Evolutionary conservation across 495 filamentous ascomycete genomes (phyloP).

Genomic region (Penicillium samsonianum): DNA sequence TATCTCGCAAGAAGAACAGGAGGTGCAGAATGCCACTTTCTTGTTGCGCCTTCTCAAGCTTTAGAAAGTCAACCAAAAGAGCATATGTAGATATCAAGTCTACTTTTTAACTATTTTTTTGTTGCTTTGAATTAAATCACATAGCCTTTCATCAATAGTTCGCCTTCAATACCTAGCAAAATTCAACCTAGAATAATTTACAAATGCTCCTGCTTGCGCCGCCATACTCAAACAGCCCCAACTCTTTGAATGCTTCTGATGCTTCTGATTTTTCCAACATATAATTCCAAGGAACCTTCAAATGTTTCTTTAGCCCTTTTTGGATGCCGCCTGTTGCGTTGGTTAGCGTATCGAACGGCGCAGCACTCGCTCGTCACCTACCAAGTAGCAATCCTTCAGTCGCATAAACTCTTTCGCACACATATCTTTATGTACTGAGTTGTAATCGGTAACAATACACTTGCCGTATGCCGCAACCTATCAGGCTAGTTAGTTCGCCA

Average conservation of each 20-base stretch:
- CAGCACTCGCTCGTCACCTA: constrained; percentile 41
- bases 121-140: constrained; percentile 15
- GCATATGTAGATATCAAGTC: constrained; percentile 16
- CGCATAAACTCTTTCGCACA: constrained; percentile 82
- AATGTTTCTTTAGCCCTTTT: constrained; percentile 36
- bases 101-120: constrained; percentile 7
- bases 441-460: constrained; percentile 90
- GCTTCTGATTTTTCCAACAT: background rate
- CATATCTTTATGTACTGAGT: constrained; percentile 87
- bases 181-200: background rate
- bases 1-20: constrained; percentile 84
- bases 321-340: constrained; percentile 38
- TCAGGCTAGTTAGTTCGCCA: constrained; percentile 16
- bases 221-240: background rate
- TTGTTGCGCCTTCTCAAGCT: constrained; percentile 79
- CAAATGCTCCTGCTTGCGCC: constrained; percentile 9
- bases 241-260: background rate
- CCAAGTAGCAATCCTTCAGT: constrained; percentile 86
- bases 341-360: background rate
- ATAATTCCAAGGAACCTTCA: background rate
- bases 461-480: constrained; percentile 87
- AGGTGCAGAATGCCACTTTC: constrained; percentile 85
- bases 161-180: background rate
- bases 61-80: constrained; percentile 37
- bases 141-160: constrained; percentile 1